Evolutionary conservation across 2,329 filamentous ascomycete genomes (phyloP).

Genomic region (Blastomyces parvus): DNA sequence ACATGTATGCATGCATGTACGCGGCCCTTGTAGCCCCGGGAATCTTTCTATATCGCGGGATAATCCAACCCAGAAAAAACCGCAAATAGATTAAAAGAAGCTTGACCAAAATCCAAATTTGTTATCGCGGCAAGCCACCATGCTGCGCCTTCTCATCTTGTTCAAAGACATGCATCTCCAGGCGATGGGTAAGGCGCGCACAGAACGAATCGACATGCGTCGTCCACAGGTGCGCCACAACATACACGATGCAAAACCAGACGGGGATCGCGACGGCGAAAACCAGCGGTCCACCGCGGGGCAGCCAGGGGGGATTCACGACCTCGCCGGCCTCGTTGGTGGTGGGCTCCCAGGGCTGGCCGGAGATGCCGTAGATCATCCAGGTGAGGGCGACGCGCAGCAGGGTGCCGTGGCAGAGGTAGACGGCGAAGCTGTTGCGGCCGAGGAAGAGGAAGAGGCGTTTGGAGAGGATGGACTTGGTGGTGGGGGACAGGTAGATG

Average conservation of each 20-base stretch:
- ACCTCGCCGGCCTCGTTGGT: slow-evolving; percentile 34
- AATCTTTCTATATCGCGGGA: neutral
- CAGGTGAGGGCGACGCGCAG: slow-evolving; percentile 44
- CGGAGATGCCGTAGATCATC: slow-evolving; percentile 45
- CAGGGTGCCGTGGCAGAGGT: slow-evolving; percentile 46
- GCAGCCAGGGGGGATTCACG: slow-evolving; percentile 36
- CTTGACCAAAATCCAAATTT: neutral
- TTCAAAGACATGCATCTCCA: slow-evolving; percentile 43
- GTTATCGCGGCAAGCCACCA: neutral
- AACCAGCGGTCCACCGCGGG: slow-evolving; percentile 31
- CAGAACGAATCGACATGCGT: slow-evolving; percentile 44
- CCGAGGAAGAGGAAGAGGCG: slow-evolving; percentile 45
- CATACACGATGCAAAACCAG: slow-evolving; percentile 41
- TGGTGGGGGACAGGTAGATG: slow-evolving; percentile 42
- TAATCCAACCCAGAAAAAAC: no score
- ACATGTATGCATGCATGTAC: neutral
- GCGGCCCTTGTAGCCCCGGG: neutral
- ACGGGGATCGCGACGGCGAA: slow-evolving; percentile 38
- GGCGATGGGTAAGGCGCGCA: slow-evolving; percentile 39
- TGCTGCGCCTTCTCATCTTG: slow-evolving; percentile 29
- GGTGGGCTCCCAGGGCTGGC: slow-evolving; percentile 36
- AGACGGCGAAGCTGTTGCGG: slow-evolving; percentile 48
- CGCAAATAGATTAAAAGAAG: no score
- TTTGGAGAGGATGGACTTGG: slow-evolving; percentile 43
- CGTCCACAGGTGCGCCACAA: slow-evolving; percentile 43